Evolutionary conservation across 768 basidiomycete species (phyloP).

Genomic region (Tylopilus vinaceipallidus): DNA sequence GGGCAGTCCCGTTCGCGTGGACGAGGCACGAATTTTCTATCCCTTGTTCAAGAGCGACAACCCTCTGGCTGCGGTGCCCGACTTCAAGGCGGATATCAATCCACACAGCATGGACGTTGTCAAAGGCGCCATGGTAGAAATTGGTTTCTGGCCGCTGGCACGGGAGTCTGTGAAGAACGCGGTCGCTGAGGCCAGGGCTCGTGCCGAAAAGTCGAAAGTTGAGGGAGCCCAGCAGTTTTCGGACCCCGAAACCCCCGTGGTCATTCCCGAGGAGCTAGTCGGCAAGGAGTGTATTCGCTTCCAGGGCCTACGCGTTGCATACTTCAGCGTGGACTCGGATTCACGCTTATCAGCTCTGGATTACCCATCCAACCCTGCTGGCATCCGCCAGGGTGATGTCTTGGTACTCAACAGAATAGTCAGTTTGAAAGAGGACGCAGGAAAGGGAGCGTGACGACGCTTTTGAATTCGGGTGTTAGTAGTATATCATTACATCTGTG

Average conservation of each 20-base stretch:
- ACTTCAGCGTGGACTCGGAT: constrained; percentile 93
- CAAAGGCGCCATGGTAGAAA: constrained; percentile 80
- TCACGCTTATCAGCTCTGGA: constrained; percentile 64
- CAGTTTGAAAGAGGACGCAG: constrained; percentile 90
- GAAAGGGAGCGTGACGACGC: constrained; percentile 47
- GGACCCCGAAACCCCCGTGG: constrained; percentile 61
- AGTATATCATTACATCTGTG: constrained; percentile 11
- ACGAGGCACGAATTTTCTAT: constrained; percentile 91
- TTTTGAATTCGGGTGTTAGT: background rate
- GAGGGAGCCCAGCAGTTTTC: constrained; percentile 35
- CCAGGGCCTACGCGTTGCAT: constrained; percentile 94
- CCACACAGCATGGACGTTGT: constrained; percentile 78
- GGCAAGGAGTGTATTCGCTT: constrained; percentile 94
- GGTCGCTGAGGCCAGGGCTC: constrained; percentile 56
- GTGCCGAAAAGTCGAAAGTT: constrained; percentile 59
- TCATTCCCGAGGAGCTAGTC: constrained; percentile 71
- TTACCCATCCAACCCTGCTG: constrained; percentile 42
- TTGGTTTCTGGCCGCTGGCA: constrained; percentile 85
- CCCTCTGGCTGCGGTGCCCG: constrained; percentile 62
- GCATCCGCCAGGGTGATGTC: constrained; percentile 66
- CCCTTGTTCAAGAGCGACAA: constrained; percentile 94
- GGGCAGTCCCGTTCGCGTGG: constrained; percentile 78
- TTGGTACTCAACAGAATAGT: constrained; percentile 91
- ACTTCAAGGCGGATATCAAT: constrained; percentile 82
- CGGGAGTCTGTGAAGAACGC: constrained; percentile 66